These are phyloP conservation scores for Eucalyptus regnans DNA, from an alignment of 345 rosid species.

Conservation along the genomic window DNA sequence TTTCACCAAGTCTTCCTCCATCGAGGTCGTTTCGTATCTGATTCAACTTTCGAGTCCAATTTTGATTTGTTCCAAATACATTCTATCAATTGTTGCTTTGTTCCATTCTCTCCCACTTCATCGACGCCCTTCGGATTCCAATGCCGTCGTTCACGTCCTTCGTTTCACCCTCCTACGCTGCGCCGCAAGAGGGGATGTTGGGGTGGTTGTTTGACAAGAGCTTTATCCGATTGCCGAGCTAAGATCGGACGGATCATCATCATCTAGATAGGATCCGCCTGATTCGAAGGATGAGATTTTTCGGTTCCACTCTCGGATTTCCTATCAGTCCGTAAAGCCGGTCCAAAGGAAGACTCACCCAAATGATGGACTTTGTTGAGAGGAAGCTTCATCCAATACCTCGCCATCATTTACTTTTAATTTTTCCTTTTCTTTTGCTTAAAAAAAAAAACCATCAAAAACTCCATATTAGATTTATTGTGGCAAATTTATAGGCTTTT, in stretches of 20 bases:
- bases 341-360: neutral
- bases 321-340: accelerated
- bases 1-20: neutral
- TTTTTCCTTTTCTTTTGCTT: too few relatives aligned
- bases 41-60: neutral
- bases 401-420: accelerated
- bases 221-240: neutral
- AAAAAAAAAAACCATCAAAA: too few relatives aligned
- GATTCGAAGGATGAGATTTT: neutral
- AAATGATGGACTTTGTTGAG: neutral
- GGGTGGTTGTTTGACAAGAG: neutral
- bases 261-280: accelerated
- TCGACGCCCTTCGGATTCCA: accelerated
- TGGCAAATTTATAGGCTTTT: too few relatives aligned
- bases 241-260: accelerated
- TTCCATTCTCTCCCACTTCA: neutral
- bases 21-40: accelerated
- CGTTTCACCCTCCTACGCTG: too few relatives aligned
- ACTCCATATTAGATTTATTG: too few relatives aligned
- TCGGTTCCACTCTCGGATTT: neutral
- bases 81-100: accelerated
- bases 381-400: neutral
- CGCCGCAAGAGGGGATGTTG: neutral
- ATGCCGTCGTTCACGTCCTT: too few relatives aligned
- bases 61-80: accelerated